phyloP scores from a whole-genome alignment of 306 rosid genomes.

The Trifolium pratense region DNA sequence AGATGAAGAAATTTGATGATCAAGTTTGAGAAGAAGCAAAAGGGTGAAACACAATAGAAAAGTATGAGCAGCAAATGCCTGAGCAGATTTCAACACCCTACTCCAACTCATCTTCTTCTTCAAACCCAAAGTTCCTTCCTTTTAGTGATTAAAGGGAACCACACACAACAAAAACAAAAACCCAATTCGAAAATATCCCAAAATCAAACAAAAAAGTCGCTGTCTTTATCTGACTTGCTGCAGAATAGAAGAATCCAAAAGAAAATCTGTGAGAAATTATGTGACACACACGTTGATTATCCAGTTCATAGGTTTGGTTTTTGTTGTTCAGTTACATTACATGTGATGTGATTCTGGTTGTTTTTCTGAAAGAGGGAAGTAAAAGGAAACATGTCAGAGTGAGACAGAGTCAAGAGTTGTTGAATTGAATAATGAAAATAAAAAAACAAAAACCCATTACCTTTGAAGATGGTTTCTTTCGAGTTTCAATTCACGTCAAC shows the following conservation, averaged over 20 bases:
- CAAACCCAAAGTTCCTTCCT: not conserved
- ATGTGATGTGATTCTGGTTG: not conserved
- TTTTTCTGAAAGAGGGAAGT: not conserved
- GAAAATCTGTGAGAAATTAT: not conserved
- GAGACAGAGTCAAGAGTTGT: not conserved
- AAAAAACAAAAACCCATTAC: no score
- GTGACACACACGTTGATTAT: not conserved
- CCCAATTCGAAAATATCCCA: not conserved
- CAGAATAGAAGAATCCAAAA: not conserved
- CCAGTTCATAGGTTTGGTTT: not conserved
- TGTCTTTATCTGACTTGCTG: no score
- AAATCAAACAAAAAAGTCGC: not conserved
- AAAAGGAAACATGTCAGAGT: not conserved
- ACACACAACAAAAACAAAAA: not conserved
- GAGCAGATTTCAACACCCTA: slow-evolving; percentile 89
- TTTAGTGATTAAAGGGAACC: no score
- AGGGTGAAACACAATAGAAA: slow-evolving; percentile 81
- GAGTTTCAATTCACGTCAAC: not conserved
- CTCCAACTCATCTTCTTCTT: slow-evolving; percentile 72
- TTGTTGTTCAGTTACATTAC: not conserved
- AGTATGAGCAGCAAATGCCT: slow-evolving; percentile 80
- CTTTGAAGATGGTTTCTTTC: no score
- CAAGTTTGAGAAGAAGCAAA: slow-evolving; percentile 91
- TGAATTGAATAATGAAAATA: not conserved
- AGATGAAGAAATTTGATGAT: slow-evolving; percentile 64